Base-by-base conservation (phyloP, 1,139 yeast species). In the Yamadazyma atmosphaerica region DNA sequence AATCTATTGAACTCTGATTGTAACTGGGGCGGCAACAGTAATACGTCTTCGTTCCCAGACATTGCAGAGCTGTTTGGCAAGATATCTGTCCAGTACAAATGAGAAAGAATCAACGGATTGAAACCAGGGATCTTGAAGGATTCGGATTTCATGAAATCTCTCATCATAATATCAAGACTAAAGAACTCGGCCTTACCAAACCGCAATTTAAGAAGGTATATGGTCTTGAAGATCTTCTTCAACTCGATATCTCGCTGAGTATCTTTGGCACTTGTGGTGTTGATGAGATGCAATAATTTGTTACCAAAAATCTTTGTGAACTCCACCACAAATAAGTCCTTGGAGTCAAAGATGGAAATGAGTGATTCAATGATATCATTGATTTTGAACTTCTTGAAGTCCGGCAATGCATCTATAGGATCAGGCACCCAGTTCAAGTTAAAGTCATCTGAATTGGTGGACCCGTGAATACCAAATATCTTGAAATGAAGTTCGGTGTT, bases 401-500 rank as follows among this genome's bases (percentile, higher is more conserved):
- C 96, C 0, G 95, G 86, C 7, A 94, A 75, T 0, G 96, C 95
- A 61, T 86, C 96, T n/a, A 86, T 74, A 0, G 97, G 97, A 51
- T 88, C 96, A 0, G 98, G 98, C 6, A 62, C 64, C 98, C 98
- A 90, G 22, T 74, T 67, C 3, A 83, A 58, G 25, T 60, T 60
- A 31, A 57, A 46, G 40, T 72, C 78, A 38, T 73, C 76, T 3
- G 23, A 18, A 19, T 19, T 30, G 9, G n/a, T 16, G 3, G 31
- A 28, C 8, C 17, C 16, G 12, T 28, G 13, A 9, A 28, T 11
- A 7, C 31, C 31, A 13, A 54, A 32, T 19, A 37, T 39, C 23
- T 42, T 45, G 26, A 36, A 37, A 19, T 37, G 42, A 19, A 42
- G 38, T 16, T 44, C 56, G 21, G 47, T 45, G 28, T 51, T 55